Conservation (phyloP, 352 stramenopile genomes). For the Halophytophthora batemanensis region DNA sequence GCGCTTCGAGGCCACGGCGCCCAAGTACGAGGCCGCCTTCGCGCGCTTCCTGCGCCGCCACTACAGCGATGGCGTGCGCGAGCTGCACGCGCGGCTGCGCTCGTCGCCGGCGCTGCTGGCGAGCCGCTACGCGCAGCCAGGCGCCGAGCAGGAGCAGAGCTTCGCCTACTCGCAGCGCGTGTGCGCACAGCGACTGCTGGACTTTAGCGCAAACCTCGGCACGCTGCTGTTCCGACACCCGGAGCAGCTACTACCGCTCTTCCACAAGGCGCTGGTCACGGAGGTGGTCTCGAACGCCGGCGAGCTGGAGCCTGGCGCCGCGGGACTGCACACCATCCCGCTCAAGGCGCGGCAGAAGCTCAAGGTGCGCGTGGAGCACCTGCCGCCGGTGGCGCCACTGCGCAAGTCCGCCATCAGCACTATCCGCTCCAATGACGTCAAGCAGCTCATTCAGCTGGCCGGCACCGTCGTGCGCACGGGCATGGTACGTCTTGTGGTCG, state of each 20-base stretch:
- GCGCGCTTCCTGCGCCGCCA: conserved; percentile 24
- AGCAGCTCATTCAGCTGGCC: conserved; percentile 79
- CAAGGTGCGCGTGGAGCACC: conserved; percentile 89
- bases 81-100: conserved; percentile 13
- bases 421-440: conserved; percentile 91
- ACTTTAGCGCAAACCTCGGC: conserved; percentile 71
- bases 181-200: conserved; percentile 79
- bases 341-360: conserved; percentile 39
- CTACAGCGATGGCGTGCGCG: conserved; percentile 16
- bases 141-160: conserved; percentile 9
- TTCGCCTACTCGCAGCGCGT: conserved; percentile 51
- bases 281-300: conserved; percentile 29
- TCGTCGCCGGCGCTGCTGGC: conserved; percentile 4
- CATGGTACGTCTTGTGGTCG: conserved; percentile 36
- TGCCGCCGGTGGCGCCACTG: conserved; percentile 84
- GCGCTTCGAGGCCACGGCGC: conserved; percentile 27
- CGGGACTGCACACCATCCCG: conserved; percentile 24
- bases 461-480: conserved; percentile 90
- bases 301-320: conserved; percentile 8
- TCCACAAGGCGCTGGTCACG: conserved; percentile 79
- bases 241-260: conserved; percentile 80
- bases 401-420: conserved; percentile 86
- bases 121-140: background rate
- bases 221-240: conserved; percentile 89
- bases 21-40: conserved; percentile 31